These are phyloP conservation scores for Neocatenulostroma microsporum DNA, from an alignment of 2,329 filamentous ascomycete species.

Conservation along the genomic window DNA sequence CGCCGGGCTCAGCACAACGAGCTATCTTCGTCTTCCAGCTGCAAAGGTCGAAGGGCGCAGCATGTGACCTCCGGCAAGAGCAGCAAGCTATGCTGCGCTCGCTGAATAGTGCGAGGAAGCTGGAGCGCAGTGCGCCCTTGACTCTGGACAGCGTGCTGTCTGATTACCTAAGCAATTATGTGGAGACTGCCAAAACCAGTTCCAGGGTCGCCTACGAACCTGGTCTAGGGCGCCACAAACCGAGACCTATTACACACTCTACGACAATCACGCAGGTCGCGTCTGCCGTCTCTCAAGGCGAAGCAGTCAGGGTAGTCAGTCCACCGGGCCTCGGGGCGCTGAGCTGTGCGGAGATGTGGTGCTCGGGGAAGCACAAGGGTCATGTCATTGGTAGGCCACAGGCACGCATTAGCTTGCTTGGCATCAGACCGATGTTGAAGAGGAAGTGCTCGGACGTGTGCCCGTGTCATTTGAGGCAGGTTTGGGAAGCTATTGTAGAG, in stretches of 20 bases:
- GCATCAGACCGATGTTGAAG: background rate
- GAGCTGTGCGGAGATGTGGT: slow-evolving; percentile 13
- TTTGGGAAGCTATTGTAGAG: slow-evolving; percentile 8
- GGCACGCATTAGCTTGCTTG: background rate
- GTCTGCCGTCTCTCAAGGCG: background rate
- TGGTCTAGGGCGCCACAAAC: too few relatives aligned
- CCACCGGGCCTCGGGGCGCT: slow-evolving; percentile 11
- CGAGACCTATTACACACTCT: too few relatives aligned
- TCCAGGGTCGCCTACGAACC: too few relatives aligned
- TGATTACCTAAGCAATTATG: background rate
- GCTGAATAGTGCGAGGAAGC: slow-evolving; percentile 1
- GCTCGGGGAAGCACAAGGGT: slow-evolving; percentile 13
- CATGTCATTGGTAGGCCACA: slow-evolving; percentile 4
- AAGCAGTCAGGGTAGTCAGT: slow-evolving; percentile 8
- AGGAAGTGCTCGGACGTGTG: slow-evolving; percentile 1
- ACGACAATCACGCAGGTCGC: too few relatives aligned
- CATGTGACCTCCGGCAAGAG: background rate
- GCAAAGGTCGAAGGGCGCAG: too few relatives aligned
- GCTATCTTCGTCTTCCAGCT: too few relatives aligned
- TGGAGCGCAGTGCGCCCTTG: background rate
- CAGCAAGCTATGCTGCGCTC: slow-evolving; percentile 1
- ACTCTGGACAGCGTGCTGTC: slow-evolving; percentile 1
- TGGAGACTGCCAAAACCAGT: too few relatives aligned
- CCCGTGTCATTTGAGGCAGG: slow-evolving; percentile 1
- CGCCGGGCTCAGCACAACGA: too few relatives aligned